Percentiles rank a stretch among this genome's conserved stretches.
Evolutionary conservation across 2,329 filamentous ascomycete species (phyloP).

Genomic region (Pestalotiopsis sp.): DNA sequence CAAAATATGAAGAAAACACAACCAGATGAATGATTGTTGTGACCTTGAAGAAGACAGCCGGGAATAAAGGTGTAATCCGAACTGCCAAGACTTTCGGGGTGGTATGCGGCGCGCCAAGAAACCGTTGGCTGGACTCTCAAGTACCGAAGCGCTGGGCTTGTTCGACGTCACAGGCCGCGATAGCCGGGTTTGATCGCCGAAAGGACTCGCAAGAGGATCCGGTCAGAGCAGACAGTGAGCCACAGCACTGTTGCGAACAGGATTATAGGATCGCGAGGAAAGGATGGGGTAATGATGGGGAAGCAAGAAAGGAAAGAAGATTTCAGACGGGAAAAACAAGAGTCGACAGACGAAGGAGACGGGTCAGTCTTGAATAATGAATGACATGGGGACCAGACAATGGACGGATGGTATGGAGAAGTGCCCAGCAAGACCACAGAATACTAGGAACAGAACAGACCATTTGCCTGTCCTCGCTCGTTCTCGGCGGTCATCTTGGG

Average conservation of each 20-base stretch:
- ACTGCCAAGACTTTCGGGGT: conserved; percentile 4
- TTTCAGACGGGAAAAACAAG: conserved; percentile 21
- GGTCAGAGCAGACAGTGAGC: background rate
- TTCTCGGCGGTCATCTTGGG: conserved; percentile 1
- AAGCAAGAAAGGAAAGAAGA: conserved; percentile 17
- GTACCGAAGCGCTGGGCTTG: background rate
- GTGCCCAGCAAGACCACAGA: background rate
- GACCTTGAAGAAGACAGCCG: background rate
- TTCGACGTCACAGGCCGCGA: conserved; percentile 3
- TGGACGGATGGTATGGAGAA: background rate
- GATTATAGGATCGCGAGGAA: background rate
- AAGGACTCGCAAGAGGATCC: background rate
- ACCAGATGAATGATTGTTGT: background rate
- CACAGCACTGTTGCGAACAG: background rate
- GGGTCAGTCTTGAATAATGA: background rate
- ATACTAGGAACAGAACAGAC: background rate
- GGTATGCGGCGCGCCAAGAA: conserved; percentile 9
- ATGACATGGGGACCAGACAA: background rate
- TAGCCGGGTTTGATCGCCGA: conserved; percentile 2
- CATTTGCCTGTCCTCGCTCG: background rate
- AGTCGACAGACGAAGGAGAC: background rate
- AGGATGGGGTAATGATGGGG: background rate
- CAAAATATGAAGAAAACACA: background rate
- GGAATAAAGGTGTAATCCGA: background rate
- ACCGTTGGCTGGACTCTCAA: background rate